Evolutionary conservation across 1,284 basidiomycete species (phyloP).

Genomic region (Cerrena zonata): DNA sequence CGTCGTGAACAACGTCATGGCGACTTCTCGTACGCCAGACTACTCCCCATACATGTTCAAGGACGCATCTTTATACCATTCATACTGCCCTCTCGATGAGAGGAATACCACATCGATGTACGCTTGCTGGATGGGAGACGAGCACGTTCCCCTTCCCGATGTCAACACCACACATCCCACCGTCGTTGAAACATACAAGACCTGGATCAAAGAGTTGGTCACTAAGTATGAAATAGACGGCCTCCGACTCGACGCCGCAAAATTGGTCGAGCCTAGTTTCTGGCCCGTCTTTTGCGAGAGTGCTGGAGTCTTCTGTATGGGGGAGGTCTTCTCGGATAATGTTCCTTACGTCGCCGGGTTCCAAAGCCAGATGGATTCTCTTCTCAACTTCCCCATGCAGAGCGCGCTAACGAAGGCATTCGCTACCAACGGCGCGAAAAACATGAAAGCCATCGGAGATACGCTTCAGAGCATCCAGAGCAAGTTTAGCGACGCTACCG

Average conservation of each 20-base stretch:
- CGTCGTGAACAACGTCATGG: constrained; percentile 73
- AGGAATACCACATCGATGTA: constrained; percentile 60
- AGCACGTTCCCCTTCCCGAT: constrained; percentile 64
- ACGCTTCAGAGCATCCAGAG: constrained; percentile 27
- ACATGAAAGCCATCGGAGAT: constrained; percentile 30
- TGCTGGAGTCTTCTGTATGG: constrained; percentile 80
- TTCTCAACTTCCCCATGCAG: constrained; percentile 52
- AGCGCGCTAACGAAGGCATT: constrained; percentile 38
- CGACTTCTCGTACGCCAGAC: constrained; percentile 50
- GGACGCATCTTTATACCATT: constrained; percentile 55
- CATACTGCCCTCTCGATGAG: constrained; percentile 63
- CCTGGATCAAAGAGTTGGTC: constrained; percentile 62
- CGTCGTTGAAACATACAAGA: constrained; percentile 51
- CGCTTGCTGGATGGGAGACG: constrained; percentile 73
- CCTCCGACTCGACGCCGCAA: constrained; percentile 66
- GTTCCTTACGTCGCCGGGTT: constrained; percentile 4
- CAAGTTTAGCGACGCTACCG: constrained; percentile 31
- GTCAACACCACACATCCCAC: constrained; percentile 62
- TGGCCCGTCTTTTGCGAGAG: constrained; percentile 67
- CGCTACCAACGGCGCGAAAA: constrained; percentile 27
- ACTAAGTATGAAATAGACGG: constrained; percentile 63
- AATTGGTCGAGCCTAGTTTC: constrained; percentile 50
- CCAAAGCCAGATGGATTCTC: constrained; percentile 32
- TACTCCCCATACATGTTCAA: constrained; percentile 62
- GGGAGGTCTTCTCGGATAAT: constrained; percentile 65